Evolutionary conservation across 495 filamentous ascomycete species (phyloP).

Genomic region (Paragyromitra xinjiangensis): DNA sequence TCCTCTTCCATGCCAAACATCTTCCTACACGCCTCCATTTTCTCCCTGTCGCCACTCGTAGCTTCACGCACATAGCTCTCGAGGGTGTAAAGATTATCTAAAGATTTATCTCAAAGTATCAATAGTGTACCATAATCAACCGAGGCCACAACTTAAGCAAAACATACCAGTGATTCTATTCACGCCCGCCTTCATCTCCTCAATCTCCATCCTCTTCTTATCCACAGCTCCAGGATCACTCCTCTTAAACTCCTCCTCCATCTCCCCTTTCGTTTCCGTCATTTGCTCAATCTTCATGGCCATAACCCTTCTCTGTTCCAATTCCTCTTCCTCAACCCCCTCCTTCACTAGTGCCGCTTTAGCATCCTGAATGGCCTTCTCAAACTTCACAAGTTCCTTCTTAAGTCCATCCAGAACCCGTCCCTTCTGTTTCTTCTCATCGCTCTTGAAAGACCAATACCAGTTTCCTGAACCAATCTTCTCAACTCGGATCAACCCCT

Average conservation of each 20-base stretch:
- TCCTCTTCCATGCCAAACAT: constrained; percentile 59
- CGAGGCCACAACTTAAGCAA: neutral
- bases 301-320: constrained; percentile 59
- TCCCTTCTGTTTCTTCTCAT: constrained; percentile 68
- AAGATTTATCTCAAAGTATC: constrained; percentile 56
- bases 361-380: constrained; percentile 58
- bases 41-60: constrained; percentile 64
- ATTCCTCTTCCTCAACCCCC: constrained; percentile 58
- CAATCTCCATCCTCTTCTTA: constrained; percentile 62
- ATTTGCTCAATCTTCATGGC: constrained; percentile 61
- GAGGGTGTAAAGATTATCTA: constrained; percentile 72
- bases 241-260: constrained; percentile 64
- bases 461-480: constrained; percentile 84
- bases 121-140: constrained; percentile 4
- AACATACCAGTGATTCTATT: constrained; percentile 49
- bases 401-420: constrained; percentile 62
- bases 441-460: constrained; percentile 79
- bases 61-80: constrained; percentile 68
- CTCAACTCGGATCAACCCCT: constrained; percentile 73
- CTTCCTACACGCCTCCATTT: constrained; percentile 64
- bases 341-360: constrained; percentile 59
- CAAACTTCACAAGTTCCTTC: constrained; percentile 66
- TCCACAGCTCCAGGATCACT: constrained; percentile 63
- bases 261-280: constrained; percentile 65
- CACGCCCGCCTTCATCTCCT: constrained; percentile 55